Base-by-base conservation (phyloP, 345 rosid species). In the Citrus unshiu region DNA sequence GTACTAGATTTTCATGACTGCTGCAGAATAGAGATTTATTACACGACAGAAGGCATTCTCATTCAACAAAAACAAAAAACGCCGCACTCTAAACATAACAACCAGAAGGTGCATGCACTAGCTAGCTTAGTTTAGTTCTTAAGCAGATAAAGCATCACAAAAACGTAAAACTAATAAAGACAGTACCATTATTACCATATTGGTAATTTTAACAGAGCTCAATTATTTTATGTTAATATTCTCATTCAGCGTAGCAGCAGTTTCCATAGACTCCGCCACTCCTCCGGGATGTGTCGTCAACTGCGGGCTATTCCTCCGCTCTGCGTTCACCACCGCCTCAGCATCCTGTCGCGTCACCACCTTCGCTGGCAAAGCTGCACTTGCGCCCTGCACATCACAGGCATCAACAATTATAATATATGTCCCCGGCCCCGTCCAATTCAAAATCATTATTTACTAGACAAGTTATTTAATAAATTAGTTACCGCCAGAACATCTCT, bases 211-310 rank as follows among this genome's bases (percentile, higher is more conserved):
- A 4, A 46, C 51, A 13, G 0, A 16, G 58, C 58, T 54, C 12
- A 3, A 46, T 46, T 13, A 72, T 22, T 43, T 9, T 9, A n/a
- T 2, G 32, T 10, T 37, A 30, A 12, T 10, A 24, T 64, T 60
- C 35, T 66, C 71, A 24, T 83, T 83, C 9, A 85, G 73, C 10
- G 77, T 77, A 30, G 79, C 86, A 0, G 86, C 87, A 0, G 85
- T 80, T 0, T 78, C 81, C 74, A 86, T 58, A 1, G 83, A 77
- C 5, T 79, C 77, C 2, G 75, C 86, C 56, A 86, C 84, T 25
- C 89, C 87, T 10, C 87, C 86, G 1, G 85, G 86, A 1, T 79
- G 78, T n/a, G 81, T 75, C 4, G 61, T 37, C 76, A 73, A 25
- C 43, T 46, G 49, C 5, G 56, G 76, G 58, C 51, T 83, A 35